phyloP scores from a whole-genome alignment of 2,329 filamentous ascomycete genomes.

The Xylariales sp. region DNA sequence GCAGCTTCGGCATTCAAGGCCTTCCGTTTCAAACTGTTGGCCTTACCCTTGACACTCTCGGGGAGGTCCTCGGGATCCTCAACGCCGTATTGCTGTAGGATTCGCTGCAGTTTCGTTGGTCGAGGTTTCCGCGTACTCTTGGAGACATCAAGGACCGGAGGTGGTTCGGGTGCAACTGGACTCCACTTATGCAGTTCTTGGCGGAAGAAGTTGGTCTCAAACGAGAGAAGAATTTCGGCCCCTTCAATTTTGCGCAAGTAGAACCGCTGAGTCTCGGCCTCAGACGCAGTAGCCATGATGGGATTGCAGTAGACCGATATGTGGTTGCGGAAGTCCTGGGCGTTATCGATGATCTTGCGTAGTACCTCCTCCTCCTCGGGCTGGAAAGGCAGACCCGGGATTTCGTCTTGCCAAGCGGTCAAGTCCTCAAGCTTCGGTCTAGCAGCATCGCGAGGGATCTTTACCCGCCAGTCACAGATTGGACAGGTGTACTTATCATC shows the following conservation, averaged over 20 bases:
- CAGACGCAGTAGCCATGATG: constrained; percentile 73
- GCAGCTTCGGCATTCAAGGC: constrained; percentile 55
- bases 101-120: constrained; percentile 93
- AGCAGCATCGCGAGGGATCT: constrained; percentile 93
- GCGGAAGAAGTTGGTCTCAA: constrained; percentile 96
- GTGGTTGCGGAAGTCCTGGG: constrained; percentile 77
- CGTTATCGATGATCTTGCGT: constrained; percentile 79
- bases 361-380: constrained; percentile 90
- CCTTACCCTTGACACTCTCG: constrained; percentile 74
- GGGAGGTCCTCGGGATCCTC: constrained; percentile 88
- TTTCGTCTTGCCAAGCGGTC: constrained; percentile 76
- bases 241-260: constrained; percentile 97
- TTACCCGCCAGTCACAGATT: constrained; percentile 95
- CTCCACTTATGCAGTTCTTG: constrained; percentile 94
- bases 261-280: constrained; percentile 86
- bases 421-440: constrained; percentile 93
- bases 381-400: constrained; percentile 79
- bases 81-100: constrained; percentile 83
- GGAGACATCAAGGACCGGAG: constrained; percentile 80
- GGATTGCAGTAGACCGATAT: constrained; percentile 78
- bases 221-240: constrained; percentile 83
- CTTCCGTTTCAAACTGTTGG: constrained; percentile 68
- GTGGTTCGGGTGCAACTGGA: constrained; percentile 79
- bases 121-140: constrained; percentile 91
- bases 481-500: constrained; percentile 98